phyloP scores from a whole-genome alignment of 192 early-diverging fungal genomes.

The Coemansia sp. region DNA sequence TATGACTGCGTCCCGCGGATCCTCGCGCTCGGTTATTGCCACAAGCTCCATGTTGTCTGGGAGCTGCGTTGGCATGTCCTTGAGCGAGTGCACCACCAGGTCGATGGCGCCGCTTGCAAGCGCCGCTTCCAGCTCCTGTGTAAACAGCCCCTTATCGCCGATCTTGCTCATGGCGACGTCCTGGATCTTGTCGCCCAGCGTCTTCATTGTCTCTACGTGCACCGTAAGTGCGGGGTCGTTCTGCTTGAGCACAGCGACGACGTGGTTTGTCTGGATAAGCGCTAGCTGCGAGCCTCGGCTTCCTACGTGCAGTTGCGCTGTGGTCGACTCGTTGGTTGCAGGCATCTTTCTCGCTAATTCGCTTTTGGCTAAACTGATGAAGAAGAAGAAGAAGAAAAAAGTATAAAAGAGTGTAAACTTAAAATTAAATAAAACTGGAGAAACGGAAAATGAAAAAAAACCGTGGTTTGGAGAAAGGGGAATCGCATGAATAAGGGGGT shows the following conservation, averaged over 20 bases:
- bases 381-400: no score
- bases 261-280: conserved; percentile 79
- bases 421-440: no score
- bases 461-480: no score
- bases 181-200: conserved; percentile 78
- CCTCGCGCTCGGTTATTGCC: conserved; percentile 82
- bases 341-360: neutral
- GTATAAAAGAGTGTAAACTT: no score
- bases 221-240: conserved; percentile 53
- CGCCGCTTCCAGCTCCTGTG: conserved; percentile 85
- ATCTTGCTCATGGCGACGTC: conserved; percentile 84
- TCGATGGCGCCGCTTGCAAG: conserved; percentile 67
- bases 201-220: conserved; percentile 63
- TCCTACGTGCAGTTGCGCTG: conserved; percentile 57
- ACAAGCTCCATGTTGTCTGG: conserved; percentile 80
- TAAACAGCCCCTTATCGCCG: conserved; percentile 87
- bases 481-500: no score
- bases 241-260: conserved; percentile 57
- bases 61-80: conserved; percentile 87
- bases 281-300: conserved; percentile 87
- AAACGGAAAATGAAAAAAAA: no score
- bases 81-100: conserved; percentile 90
- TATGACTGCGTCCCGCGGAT: conserved; percentile 87
- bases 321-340: neutral
- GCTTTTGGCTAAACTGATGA: neutral